phyloP scores from a whole-genome alignment of 2,329 filamentous ascomycete species.

The Magnaporthales sp. region DNA sequence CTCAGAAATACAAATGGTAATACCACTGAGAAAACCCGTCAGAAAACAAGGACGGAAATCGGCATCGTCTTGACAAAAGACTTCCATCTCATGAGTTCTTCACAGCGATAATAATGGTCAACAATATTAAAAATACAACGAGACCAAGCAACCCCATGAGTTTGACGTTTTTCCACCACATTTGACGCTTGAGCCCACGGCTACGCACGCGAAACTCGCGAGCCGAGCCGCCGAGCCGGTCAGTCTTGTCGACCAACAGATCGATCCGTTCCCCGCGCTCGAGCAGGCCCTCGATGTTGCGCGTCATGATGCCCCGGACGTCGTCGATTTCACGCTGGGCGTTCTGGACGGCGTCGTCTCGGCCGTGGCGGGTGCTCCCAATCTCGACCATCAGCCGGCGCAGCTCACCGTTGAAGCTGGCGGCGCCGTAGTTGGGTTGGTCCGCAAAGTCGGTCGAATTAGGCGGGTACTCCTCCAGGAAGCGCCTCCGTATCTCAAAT shows the following conservation, averaged over 20 bases:
- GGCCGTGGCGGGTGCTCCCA: constrained; percentile 66
- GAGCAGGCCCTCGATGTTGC: constrained; percentile 81
- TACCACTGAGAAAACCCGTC: background rate
- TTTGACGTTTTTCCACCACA: constrained; percentile 99
- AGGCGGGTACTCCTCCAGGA: constrained; percentile 62
- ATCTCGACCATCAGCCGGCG: constrained; percentile 74
- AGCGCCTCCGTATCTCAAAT: constrained; percentile 81
- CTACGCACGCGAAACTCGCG: constrained; percentile 85
- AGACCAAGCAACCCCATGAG: constrained; percentile 73
- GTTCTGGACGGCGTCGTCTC: constrained; percentile 73
- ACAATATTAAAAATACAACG: constrained; percentile 52
- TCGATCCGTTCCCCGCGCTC: constrained; percentile 88
- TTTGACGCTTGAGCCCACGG: constrained; percentile 75
- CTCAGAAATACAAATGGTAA: background rate
- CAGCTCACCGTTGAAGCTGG: constrained; percentile 73
- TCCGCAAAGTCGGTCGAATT: constrained; percentile 62
- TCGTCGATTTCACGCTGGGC: constrained; percentile 88
- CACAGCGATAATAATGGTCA: constrained; percentile 44
- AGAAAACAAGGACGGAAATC: background rate
- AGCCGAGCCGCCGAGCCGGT: constrained; percentile 78
- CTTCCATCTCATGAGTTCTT: constrained; percentile 30
- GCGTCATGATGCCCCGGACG: constrained; percentile 86
- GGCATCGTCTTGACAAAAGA: background rate
- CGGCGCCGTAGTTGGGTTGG: constrained; percentile 84
- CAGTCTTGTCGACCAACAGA: constrained; percentile 92